phyloP scores from a whole-genome alignment of 192 early-diverging fungal genomes.

The Mortierella claussenii region DNA sequence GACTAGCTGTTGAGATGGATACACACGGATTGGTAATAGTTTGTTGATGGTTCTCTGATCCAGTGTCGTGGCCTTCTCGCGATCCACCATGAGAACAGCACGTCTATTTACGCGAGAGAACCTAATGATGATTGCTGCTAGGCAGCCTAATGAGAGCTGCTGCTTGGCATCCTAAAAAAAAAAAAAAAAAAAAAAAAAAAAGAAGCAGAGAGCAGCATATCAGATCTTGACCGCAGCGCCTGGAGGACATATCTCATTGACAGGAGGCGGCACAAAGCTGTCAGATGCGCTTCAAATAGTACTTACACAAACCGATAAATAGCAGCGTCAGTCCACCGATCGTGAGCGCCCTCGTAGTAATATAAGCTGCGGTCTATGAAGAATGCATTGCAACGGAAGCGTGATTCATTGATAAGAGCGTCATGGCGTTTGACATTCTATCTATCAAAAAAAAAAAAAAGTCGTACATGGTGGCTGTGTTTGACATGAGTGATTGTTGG shows the following conservation, averaged over 20 bases:
- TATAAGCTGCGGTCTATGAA: slow-evolving; percentile 12
- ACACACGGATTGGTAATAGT: slow-evolving; percentile 30
- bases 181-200: background rate
- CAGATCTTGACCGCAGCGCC: no score
- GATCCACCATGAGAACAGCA: background rate
- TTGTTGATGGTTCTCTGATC: slow-evolving; percentile 30
- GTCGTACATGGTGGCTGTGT: slow-evolving; percentile 1
- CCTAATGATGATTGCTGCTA: slow-evolving; percentile 13
- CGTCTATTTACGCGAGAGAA: slow-evolving; percentile 6
- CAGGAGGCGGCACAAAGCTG: no score
- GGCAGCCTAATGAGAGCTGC: slow-evolving; percentile 24
- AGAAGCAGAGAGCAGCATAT: background rate
- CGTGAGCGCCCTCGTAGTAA: slow-evolving; percentile 21
- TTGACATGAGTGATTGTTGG: slow-evolving; percentile 18
- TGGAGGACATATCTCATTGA: no score
- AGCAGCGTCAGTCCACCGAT: slow-evolving; percentile 27
- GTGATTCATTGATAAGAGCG: no score
- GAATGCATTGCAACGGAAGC: no score
- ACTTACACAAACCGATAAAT: slow-evolving; percentile 25
- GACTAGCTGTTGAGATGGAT: slow-evolving; percentile 9
- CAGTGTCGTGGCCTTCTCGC: slow-evolving; percentile 9
- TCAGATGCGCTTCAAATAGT: no score
- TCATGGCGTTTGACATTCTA: no score
- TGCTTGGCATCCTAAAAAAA: background rate
- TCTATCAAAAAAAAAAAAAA: no score